These are phyloP conservation scores for Bidens hawaiensis DNA, from an alignment of 140 eudicot species.

Conservation along the genomic window DNA sequence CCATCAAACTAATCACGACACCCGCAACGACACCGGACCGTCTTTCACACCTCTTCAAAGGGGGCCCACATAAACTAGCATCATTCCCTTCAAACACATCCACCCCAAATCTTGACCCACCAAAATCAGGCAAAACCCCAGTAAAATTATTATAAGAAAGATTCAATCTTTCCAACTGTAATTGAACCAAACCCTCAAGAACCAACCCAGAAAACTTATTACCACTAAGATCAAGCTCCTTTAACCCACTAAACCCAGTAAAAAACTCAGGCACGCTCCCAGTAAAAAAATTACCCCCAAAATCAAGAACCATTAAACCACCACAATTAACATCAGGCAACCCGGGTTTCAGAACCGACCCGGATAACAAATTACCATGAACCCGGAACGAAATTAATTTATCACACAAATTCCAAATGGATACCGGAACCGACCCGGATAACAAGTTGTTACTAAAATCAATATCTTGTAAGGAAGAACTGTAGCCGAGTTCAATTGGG, in stretches of 20 bases:
- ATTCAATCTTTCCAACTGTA: slow-evolving; percentile 61
- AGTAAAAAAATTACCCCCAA: slow-evolving; percentile 58
- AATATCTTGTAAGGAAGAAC: slow-evolving; percentile 55
- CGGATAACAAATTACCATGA: slow-evolving; percentile 67
- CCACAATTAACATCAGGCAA: slow-evolving; percentile 68
- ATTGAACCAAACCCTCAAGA: slow-evolving; percentile 36
- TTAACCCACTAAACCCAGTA: slow-evolving; percentile 47
- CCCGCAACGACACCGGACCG: slow-evolving; percentile 74
- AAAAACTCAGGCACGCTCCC: slow-evolving; percentile 66
- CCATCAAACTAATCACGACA: slow-evolving; percentile 77
- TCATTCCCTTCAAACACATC: slow-evolving; percentile 68
- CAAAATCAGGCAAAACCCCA: slow-evolving; percentile 72
- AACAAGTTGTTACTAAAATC: slow-evolving; percentile 79
- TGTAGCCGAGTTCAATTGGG: slow-evolving; percentile 89
- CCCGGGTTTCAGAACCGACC: slow-evolving; percentile 65
- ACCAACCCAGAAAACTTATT: slow-evolving; percentile 58
- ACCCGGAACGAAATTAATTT: slow-evolving; percentile 47
- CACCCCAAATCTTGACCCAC: slow-evolving; percentile 56
- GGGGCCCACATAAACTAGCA: slow-evolving; percentile 64
- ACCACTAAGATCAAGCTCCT: slow-evolving; percentile 60
- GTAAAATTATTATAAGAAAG: slow-evolving; percentile 64
- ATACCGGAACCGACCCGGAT: slow-evolving; percentile 63
- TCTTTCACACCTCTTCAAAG: slow-evolving; percentile 49
- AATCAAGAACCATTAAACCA: slow-evolving; percentile 52
- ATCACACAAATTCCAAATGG: slow-evolving; percentile 88